Conservation (phyloP, 805 yeast genomes). For the Lachancea lanzarotensis region DNA sequence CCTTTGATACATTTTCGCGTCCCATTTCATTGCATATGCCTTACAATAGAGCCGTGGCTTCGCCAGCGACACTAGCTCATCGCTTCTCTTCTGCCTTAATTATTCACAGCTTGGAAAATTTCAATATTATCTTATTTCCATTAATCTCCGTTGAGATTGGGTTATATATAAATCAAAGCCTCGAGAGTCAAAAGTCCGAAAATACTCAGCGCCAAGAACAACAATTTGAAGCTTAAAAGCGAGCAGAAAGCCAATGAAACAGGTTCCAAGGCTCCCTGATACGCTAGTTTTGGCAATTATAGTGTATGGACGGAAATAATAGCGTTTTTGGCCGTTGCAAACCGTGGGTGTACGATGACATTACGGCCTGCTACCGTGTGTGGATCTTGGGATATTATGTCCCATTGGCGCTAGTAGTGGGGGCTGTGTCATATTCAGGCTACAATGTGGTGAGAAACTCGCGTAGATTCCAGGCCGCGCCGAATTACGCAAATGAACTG, state of each 20-base stretch:
- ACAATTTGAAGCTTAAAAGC: too few relatives aligned
- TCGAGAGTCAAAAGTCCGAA: too few relatives aligned
- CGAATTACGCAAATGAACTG: slow-evolving; percentile 17
- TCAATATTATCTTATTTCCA: neutral
- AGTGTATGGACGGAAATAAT: slow-evolving; percentile 1
- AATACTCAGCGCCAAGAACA: too few relatives aligned
- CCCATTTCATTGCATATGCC: neutral
- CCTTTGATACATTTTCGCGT: neutral
- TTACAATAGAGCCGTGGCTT: neutral
- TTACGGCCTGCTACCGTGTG: slow-evolving; percentile 46
- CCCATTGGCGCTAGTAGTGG: slow-evolving; percentile 15
- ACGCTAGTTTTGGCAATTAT: too few relatives aligned
- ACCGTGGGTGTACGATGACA: slow-evolving; percentile 57
- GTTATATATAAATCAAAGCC: too few relatives aligned
- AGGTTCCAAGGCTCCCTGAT: too few relatives aligned
- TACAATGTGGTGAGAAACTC: slow-evolving; percentile 18
- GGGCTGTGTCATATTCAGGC: slow-evolving; percentile 8
- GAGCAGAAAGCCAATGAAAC: too few relatives aligned
- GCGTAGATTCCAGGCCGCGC: slow-evolving; percentile 14
- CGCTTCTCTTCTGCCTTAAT: neutral
- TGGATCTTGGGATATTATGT: slow-evolving; percentile 33
- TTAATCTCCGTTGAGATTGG: neutral
- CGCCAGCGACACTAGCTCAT: neutral
- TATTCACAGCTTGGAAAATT: neutral
- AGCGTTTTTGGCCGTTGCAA: slow-evolving; percentile 4